Percentiles rank a stretch among this genome's conserved stretches.
phyloP scores from a whole-genome alignment of 2,329 filamentous ascomycete species.

The Arthrobotrys sinensis region DNA sequence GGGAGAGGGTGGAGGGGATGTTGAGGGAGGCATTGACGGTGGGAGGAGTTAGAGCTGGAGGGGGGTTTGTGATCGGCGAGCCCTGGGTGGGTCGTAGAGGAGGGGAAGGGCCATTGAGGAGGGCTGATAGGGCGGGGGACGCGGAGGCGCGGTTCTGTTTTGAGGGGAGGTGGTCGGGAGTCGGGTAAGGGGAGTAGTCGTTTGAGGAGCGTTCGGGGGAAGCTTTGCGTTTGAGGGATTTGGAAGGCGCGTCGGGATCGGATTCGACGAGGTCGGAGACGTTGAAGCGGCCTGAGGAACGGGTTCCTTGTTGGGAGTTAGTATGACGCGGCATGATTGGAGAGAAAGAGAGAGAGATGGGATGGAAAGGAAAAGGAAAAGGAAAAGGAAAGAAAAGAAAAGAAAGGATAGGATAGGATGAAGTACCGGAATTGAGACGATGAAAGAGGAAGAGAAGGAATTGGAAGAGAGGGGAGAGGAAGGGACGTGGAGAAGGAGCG shows the following conservation, averaged over 20 bases:
- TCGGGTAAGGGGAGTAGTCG: slow-evolving; percentile 42
- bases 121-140: slow-evolving; percentile 55
- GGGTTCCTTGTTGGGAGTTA: slow-evolving; percentile 39
- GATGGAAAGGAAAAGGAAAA: slow-evolving; percentile 1
- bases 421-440: slow-evolving; percentile 1
- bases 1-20: slow-evolving; percentile 32
- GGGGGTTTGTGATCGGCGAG: slow-evolving; percentile 55
- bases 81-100: slow-evolving; percentile 50
- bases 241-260: slow-evolving; percentile 57
- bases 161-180: slow-evolving; percentile 36
- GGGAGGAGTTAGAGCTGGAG: slow-evolving; percentile 50
- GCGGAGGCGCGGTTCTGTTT: slow-evolving; percentile 59
- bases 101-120: slow-evolving; percentile 48
- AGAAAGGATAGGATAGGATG: neutral
- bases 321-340: slow-evolving; percentile 39
- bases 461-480: slow-evolving; percentile 8
- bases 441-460: slow-evolving; percentile 3
- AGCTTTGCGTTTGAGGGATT: slow-evolving; percentile 55
- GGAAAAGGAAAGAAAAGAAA: slow-evolving; percentile 4
- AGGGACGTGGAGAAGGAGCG: neutral
- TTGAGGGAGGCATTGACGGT: slow-evolving; percentile 45
- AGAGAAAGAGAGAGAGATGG: neutral
- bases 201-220: slow-evolving; percentile 53
- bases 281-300: slow-evolving; percentile 44
- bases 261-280: slow-evolving; percentile 60